Conservation (phyloP, 768 basidiomycete species). For the Coprinopsis cinerea region DNA sequence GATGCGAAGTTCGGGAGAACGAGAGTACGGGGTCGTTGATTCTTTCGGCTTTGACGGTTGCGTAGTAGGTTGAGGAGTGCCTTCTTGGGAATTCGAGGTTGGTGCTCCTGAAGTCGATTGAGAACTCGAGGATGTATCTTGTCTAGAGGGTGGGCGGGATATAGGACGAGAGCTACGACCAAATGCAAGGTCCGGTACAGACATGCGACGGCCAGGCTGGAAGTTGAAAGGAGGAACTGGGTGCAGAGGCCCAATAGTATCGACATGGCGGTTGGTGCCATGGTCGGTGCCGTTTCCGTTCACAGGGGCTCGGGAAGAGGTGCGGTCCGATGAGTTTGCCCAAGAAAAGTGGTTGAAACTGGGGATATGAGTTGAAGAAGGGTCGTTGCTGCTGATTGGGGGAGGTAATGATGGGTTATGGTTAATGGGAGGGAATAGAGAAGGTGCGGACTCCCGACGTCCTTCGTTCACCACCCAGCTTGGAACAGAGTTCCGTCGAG, state of each 20-base stretch:
- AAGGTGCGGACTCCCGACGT: slow-evolving; percentile 71
- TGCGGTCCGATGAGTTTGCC: slow-evolving; percentile 38
- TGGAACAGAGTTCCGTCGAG: slow-evolving; percentile 69
- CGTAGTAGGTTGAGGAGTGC: no score
- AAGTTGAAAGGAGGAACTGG: slow-evolving; percentile 58
- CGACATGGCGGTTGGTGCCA: slow-evolving; percentile 42
- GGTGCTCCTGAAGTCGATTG: slow-evolving; percentile 27
- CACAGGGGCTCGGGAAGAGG: slow-evolving; percentile 25
- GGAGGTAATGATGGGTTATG: slow-evolving; percentile 44
- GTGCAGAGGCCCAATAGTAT: slow-evolving; percentile 39
- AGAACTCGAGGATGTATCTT: slow-evolving; percentile 38
- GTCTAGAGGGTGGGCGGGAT: slow-evolving; percentile 69
- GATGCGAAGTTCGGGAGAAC: slow-evolving; percentile 89
- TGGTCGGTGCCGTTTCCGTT: slow-evolving; percentile 39
- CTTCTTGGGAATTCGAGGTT: background rate
- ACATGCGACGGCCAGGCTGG: slow-evolving; percentile 68
- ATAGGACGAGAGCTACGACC: slow-evolving; percentile 52
- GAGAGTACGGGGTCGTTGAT: slow-evolving; percentile 79
- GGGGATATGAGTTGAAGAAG: slow-evolving; percentile 57
- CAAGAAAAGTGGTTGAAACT: slow-evolving; percentile 70
- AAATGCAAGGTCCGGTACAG: slow-evolving; percentile 50
- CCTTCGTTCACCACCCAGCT: slow-evolving; percentile 64
- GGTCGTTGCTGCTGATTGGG: slow-evolving; percentile 53
- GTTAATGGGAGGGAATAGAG: slow-evolving; percentile 62
- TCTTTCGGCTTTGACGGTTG: slow-evolving; percentile 39